Base-by-base conservation (phyloP, 345 rosid genomes). In the Abelmoschus esculentus region DNA sequence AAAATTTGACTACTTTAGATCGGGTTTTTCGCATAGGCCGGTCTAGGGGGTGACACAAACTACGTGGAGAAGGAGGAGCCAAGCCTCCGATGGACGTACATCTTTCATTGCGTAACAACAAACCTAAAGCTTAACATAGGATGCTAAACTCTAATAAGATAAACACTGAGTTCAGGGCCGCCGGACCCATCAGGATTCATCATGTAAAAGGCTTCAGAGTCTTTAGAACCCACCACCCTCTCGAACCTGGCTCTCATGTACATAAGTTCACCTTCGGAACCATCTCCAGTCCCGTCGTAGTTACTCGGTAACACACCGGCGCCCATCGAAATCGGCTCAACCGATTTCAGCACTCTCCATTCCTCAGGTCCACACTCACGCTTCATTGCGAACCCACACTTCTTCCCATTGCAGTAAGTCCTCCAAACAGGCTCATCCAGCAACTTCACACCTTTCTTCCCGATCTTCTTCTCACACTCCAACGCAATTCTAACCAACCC, bases 91-190 rank as follows among this genome's bases (percentile, higher is more conserved):
- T 38, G 19, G 18, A 31, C 47, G 17, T 32, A 32, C 36, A 32
- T 15, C 5, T 42, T 32, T 18, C 32, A 57, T 64, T 17, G 46
- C 15, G 65, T 50, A 50, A 15, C 44, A 67, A 11, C 19, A 73
- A 55, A 17, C 10, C 36, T 54, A 68, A 53, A n/a, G 49, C 49
- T 6, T 36, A 7, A 54, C 36, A 32, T 0, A 5, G 5, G 36
- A 32, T 5, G 4, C 36, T 62, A 90, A 72, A 78, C 90, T 82
- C 97, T 90, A 34, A 90, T 84, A 81, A 90, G 72, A 78, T 84
- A 93, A 28, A 93, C 74, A 78, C 96, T 89, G 29, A 93, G 97
- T 77, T 93, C 96, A 53, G 96, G 96, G 28, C 98, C 96, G 12
- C 90, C 89, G 62, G 74, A 59, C 28, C 86, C 87, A 57, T 86